Evolutionary conservation across 257 asterid genomes (phyloP).

Genomic region (Fraxinus cuspidata): DNA sequence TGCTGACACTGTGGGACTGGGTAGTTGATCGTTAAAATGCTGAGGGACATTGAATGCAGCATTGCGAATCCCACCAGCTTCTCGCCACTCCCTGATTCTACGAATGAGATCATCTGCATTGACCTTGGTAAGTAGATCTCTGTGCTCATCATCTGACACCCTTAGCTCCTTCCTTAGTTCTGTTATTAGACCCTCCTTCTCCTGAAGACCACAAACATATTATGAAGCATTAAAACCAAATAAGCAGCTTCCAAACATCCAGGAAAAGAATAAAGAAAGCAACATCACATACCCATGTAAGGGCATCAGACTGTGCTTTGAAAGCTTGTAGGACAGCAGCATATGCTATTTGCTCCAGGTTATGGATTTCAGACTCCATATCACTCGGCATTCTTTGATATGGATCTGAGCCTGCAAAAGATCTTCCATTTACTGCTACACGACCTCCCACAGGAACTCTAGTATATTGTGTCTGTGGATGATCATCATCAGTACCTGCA

Average conservation of each 20-base stretch:
- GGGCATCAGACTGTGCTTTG: conserved; percentile 98
- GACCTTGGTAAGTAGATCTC: conserved; percentile 79
- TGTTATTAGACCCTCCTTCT: conserved; percentile 93
- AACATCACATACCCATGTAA: conserved; percentile 74
- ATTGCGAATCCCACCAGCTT: conserved; percentile 65
- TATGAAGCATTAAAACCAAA: conserved; percentile 15
- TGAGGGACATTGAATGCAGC: conserved; percentile 40
- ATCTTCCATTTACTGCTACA: conserved; percentile 53
- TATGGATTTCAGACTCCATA: conserved; percentile 88
- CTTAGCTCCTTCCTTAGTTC: conserved; percentile 94
- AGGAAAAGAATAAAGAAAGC: conserved; percentile 20
- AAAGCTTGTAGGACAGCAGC: conserved; percentile 94
- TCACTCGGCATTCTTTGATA: conserved; percentile 59
- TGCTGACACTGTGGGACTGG: conserved; percentile 68
- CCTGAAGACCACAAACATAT: conserved; percentile 49
- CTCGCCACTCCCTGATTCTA: conserved; percentile 97
- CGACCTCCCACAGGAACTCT: conserved; percentile 46
- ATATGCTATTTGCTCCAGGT: conserved; percentile 92
- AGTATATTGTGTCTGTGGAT: conserved; percentile 46
- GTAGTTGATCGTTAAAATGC: conserved; percentile 62
- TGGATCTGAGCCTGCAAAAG: conserved; percentile 45
- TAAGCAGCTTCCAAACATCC: conserved; percentile 9
- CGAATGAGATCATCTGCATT: conserved; percentile 84
- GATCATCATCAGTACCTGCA: conserved; percentile 62
- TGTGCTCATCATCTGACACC: conserved; percentile 97